Evolutionary conservation across 73 alveolate genomes (phyloP), one percentile per base, ranked within the genome.

Genomic region (Effrenium voratum): DNA sequence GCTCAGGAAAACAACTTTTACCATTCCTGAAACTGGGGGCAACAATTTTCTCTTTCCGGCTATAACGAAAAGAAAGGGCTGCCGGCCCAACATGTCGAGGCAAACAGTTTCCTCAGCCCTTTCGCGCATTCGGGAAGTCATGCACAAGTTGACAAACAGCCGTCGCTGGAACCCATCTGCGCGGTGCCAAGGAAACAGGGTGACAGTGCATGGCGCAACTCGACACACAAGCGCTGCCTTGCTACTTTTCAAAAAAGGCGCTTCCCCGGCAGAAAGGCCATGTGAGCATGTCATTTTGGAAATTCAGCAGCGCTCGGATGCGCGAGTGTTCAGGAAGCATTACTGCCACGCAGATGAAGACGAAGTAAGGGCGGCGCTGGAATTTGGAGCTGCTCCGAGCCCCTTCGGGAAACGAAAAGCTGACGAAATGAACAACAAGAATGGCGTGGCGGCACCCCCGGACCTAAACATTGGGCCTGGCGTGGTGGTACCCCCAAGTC

Each of bases 331-430:
- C 26, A 26, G 52, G 47, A 80, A 44, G 41, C 91, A 80, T 47
- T 80, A 80, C 30, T 80, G 22, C 68, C 91, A 80, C 45, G 72
- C 91, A 30, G 66, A 26, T 26, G 70, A 46, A 32, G 68, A 47
- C 45, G 91, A 80, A 26, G 38, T 73, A 32, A 46, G 38, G 85
- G 38, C 12, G 38, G 85, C 52, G 52, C 30, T 73, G 47, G 70
- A 80, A 44, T 80, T 5, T 80, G 91, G 91, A 45, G 63, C 91
- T n/a, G 91, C 91, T 80, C 91, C 91, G 12, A 80, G 85, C 85
- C 85, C 85, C 32, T 75, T 75, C 52, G 36, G 36, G 52, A 36
- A 75, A 38, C 16, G 52, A 28, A 63, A 15, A 16, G 38, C 12
- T 40, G 32, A 16, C 34, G 38, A 16, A 63, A 40, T 15, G 8